Base-by-base conservation (phyloP, 2,329 filamentous ascomycete species). In the Pyrenophora teres region DNA sequence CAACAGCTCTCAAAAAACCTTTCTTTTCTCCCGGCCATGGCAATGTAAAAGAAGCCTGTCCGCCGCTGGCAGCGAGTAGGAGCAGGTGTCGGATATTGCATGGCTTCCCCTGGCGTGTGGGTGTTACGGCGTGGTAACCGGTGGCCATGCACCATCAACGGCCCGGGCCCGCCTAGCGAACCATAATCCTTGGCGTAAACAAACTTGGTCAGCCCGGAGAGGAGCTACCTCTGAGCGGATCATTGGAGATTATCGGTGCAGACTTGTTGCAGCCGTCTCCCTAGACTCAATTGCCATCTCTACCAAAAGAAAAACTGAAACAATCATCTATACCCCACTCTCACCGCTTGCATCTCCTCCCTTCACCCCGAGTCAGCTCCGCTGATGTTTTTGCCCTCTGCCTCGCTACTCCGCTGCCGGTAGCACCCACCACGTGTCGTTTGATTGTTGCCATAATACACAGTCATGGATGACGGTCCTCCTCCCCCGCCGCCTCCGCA, bases 401-500 rank as follows among this genome's bases (percentile, higher is more conserved):
- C 49, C 59, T 47, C 56, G 42, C 39, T 48, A 33, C 46, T 38
- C 33, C 25, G 30, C 27, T 37, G 21, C 31, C 51, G 38, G 40
- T 54, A 48, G 49, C 37, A 36, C 38, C 30, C 19, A 36, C 32
- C 33, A 23, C 35, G 30, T 31, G 27, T 27, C 19, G 25, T 15
- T 12, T 18, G 32, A 49, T 50, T 48, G 50, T 39, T 41, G 56
- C 49, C 41, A 60, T 59, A 60, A 43, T 50, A 33, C 50, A 30
- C 57, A 60, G 59, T 57, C 59, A 75, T 75, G 72, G 68, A 73
- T 63, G 71, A 73, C 63, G 71, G 65, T 55, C 80, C 83, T 63
- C 85, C 86, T 57, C 92, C 92, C 59, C 91, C 90, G 62, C 90
- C 89, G 61, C 92, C 92, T 70, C 91, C 90, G 58, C 92, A 96